phyloP scores from a whole-genome alignment of 768 basidiomycete genomes.

The Calocybe gangraenosa region DNA sequence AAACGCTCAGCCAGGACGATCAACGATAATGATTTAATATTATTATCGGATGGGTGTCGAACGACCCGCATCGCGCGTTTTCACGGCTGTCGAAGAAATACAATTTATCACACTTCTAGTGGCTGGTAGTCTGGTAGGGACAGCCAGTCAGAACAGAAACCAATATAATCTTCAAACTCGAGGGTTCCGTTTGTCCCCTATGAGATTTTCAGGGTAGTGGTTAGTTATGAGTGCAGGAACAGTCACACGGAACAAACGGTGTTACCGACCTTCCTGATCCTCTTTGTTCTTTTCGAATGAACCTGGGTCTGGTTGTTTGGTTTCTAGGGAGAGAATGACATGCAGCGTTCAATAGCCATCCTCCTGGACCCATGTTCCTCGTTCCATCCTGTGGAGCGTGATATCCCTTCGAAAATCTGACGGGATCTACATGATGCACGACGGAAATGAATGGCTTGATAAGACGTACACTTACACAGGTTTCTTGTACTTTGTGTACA shows the following conservation, averaged over 20 bases:
- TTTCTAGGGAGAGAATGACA: background rate
- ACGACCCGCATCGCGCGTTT: too few relatives aligned
- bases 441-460: conserved; percentile 3
- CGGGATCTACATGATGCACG: background rate
- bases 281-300: background rate
- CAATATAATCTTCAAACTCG: background rate
- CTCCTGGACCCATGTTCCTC: background rate
- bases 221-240: background rate
- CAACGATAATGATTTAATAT: too few relatives aligned
- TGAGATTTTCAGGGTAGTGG: conserved; percentile 1
- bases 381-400: background rate
- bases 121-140: background rate
- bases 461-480: background rate
- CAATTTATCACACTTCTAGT: background rate
- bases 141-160: too few relatives aligned
- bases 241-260: background rate
- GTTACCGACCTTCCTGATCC: background rate
- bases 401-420: background rate
- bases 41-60: too few relatives aligned
- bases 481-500: background rate
- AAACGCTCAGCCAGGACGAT: background rate
- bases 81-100: too few relatives aligned
- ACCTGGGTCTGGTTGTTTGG: background rate
- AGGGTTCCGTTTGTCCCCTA: background rate
- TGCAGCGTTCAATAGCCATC: background rate